Evolutionary conservation across 2,329 filamentous ascomycete species (phyloP).

Genomic region (Pestalotiopsis sp.): DNA sequence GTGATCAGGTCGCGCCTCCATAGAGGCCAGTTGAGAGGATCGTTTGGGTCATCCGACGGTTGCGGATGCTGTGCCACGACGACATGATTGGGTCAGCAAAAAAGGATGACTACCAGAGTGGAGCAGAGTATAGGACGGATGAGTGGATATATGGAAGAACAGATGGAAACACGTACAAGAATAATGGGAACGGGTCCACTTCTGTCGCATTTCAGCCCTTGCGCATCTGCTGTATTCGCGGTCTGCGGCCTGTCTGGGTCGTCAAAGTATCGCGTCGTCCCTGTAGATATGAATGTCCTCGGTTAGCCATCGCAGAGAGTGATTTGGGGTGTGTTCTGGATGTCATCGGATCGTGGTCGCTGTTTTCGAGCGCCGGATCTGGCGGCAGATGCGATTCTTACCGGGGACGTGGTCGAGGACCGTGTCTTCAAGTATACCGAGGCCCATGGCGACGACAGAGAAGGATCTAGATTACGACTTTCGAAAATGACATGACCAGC

Average conservation of each 20-base stretch:
- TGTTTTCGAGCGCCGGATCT: background rate
- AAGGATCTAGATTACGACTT: background rate
- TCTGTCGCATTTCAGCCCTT: conserved; percentile 71
- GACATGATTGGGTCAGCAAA: background rate
- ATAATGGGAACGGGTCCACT: conserved; percentile 72
- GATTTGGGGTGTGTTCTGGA: background rate
- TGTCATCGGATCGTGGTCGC: background rate
- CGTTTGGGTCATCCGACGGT: conserved; percentile 87
- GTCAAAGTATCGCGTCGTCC: conserved; percentile 67
- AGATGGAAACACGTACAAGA: conserved; percentile 54
- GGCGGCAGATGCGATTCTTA: conserved; percentile 33
- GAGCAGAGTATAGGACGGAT: background rate
- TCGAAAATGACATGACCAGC: too few relatives aligned
- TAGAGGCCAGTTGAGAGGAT: conserved; percentile 83
- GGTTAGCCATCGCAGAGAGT: conserved; percentile 11
- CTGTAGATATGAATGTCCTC: conserved; percentile 31
- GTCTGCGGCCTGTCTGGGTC: conserved; percentile 52
- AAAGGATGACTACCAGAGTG: background rate
- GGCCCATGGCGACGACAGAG: conserved; percentile 53
- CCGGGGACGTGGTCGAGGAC: conserved; percentile 74
- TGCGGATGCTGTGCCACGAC: conserved; percentile 62
- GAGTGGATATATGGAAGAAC: background rate
- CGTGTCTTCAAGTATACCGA: conserved; percentile 73
- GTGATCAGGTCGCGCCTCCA: conserved; percentile 85
- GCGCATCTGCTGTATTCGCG: conserved; percentile 37